Base-by-base conservation (phyloP, 805 yeast species). In the Lipomyces starkeyi region DNA sequence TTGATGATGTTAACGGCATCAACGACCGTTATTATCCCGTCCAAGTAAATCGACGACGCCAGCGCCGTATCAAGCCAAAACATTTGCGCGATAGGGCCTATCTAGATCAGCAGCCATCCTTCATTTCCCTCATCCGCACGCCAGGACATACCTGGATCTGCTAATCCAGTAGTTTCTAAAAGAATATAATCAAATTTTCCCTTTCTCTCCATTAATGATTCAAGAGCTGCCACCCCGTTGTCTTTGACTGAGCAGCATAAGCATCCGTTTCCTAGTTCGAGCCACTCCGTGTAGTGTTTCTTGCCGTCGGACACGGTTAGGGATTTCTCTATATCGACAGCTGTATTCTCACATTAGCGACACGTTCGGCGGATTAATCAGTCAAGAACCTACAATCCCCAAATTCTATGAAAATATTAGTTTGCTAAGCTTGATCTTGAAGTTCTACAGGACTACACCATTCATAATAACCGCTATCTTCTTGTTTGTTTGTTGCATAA, bases 11-110 rank as follows among this genome's bases (percentile, higher is more conserved):
- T 88, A 13, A 64, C 68, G 2, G 79, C 80, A 68, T 94, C 98
- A 55, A 95, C 81, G 1, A 94, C 98, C 0, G 97, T 90, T 14
- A 95, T 85, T 4, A 94, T 91, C 0, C 97, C 97, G 78, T 94
- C 98, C 40, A 95, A 88, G 76, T 91, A 91, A 1, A 95, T 92
- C 72, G 88, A 88, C 3, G 97, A 88, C 17, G 88, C 84, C 66
- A 95, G 81, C 0, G 93, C 98, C 29, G 91, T 94, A 77, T 95
- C 99, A 37, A 93, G 83, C 99, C 99, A 95, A 79, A 95, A 95
- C 97, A 94, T 94, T 71, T 88, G 86, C 3, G 98, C 97, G 34
- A 95, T 92, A 0, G 98, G 98, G 4, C 72, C 70, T 65, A 32
- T 14, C 17, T n/a, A 13, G n/a, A n/a, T 43, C 49, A 43, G 49